These are phyloP conservation scores for Eimeria tenella DNA, from an alignment of 169 alveolate genomes.

Conservation along the genomic window DNA sequence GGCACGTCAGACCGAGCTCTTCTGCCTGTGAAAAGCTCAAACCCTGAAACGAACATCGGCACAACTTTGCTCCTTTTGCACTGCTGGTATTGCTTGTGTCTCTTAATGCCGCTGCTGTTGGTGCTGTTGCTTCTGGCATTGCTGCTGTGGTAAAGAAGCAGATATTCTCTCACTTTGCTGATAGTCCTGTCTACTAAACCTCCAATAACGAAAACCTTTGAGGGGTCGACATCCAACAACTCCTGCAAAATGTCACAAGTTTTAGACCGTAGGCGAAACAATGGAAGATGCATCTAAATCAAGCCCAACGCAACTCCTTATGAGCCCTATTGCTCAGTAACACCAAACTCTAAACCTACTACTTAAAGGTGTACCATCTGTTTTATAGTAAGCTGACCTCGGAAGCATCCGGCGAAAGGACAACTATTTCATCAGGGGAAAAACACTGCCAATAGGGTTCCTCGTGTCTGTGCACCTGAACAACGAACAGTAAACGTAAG, in stretches of 20 bases:
- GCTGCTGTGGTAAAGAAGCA: too few relatives aligned
- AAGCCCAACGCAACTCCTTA: too few relatives aligned
- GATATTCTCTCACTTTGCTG: conserved; percentile 1
- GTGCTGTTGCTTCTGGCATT: too few relatives aligned
- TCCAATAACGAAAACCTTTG: conserved; percentile 71
- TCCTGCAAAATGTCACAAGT: neutral
- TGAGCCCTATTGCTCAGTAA: too few relatives aligned
- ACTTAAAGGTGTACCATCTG: too few relatives aligned
- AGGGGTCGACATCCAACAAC: conserved; percentile 51
- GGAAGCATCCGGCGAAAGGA: conserved; percentile 78
- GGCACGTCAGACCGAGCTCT: neutral
- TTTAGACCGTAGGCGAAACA: too few relatives aligned
- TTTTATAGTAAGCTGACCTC: conserved; percentile 26
- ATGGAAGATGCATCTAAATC: too few relatives aligned
- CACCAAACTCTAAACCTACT: too few relatives aligned
- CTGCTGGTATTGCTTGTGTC: too few relatives aligned
- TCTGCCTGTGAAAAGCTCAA: neutral
- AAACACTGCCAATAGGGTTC: conserved; percentile 78
- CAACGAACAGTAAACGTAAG: neutral
- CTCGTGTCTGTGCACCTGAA: conserved; percentile 74
- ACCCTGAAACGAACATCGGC: neutral
- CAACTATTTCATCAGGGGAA: conserved; percentile 46
- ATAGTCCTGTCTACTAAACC: conserved; percentile 77
- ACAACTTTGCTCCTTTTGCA: too few relatives aligned
- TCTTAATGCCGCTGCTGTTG: too few relatives aligned